Evolutionary conservation across 2,329 filamentous ascomycete species (phyloP).

Genomic region (Penicillium sp.): DNA sequence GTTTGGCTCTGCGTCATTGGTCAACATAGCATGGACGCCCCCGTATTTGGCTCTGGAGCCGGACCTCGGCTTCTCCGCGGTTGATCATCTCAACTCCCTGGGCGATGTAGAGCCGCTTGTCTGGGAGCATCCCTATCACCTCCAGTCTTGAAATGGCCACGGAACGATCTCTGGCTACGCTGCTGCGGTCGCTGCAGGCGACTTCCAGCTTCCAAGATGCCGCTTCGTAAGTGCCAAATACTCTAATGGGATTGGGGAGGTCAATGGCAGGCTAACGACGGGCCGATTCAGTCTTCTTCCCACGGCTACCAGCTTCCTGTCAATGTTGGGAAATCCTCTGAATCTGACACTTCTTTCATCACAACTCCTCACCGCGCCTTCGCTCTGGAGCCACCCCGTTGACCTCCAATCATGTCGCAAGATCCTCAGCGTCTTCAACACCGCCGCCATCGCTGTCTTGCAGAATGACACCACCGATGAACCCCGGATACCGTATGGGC

Average conservation of each 20-base stretch:
- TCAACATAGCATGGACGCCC: not conserved
- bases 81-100: slow-evolving; percentile 12
- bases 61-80: slow-evolving; percentile 40
- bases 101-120: slow-evolving; percentile 20
- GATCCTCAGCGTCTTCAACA: slow-evolving; percentile 62
- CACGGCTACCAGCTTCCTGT: slow-evolving; percentile 48
- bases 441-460: slow-evolving; percentile 56
- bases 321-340: slow-evolving; percentile 58
- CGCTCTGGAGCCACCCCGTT: slow-evolving; percentile 58
- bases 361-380: slow-evolving; percentile 59
- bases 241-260: slow-evolving; percentile 4
- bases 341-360: slow-evolving; percentile 62
- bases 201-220: slow-evolving; percentile 60
- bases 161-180: slow-evolving; percentile 60
- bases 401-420: slow-evolving; percentile 56
- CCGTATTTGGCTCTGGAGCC: slow-evolving; percentile 28
- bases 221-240: slow-evolving; percentile 48
- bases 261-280: slow-evolving; percentile 17
- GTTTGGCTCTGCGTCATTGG: slow-evolving; percentile 26
- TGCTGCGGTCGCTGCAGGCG: slow-evolving; percentile 61
- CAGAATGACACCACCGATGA: slow-evolving; percentile 47
- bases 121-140: slow-evolving; percentile 10
- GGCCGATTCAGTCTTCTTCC: slow-evolving; percentile 51
- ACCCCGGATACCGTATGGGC: slow-evolving; percentile 34
- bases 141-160: slow-evolving; percentile 50